Conservation (phyloP, 257 asterid genomes). For the Anisodus tanguticus region DNA sequence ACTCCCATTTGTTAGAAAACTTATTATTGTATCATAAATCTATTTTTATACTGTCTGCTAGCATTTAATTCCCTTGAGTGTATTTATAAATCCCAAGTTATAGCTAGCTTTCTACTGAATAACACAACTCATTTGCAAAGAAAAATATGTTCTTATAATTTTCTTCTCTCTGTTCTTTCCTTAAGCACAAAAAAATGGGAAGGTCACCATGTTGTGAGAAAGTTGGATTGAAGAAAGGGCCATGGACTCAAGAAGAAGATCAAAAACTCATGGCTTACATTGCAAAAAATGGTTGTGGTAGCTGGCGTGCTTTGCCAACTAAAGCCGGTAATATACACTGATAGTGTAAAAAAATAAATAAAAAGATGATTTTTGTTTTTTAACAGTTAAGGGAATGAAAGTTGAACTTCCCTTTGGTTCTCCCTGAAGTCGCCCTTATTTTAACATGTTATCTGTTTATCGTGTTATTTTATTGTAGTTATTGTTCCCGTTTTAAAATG, state of each 20-base stretch:
- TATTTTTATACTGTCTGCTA: not conserved
- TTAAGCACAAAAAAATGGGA: slow-evolving; percentile 12
- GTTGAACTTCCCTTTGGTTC: no score
- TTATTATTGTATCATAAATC: slow-evolving; percentile 5
- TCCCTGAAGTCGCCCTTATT: no score
- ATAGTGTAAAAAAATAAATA: not conserved
- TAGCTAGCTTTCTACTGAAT: not conserved
- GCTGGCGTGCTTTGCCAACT: slow-evolving; percentile 27
- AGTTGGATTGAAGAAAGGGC: slow-evolving; percentile 28
- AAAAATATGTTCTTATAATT: not conserved
- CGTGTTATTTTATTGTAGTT: no score
- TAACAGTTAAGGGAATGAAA: no score
- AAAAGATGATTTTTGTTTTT: no score
- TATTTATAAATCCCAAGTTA: not conserved
- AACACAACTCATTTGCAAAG: not conserved
- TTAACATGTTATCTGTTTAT: no score
- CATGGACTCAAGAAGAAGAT: slow-evolving; percentile 29
- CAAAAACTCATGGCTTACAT: slow-evolving; percentile 21
- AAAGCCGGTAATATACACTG: slow-evolving; percentile 7
- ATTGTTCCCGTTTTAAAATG: no score
- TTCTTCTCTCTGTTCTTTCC: not conserved
- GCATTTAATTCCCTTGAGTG: not conserved
- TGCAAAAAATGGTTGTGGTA: slow-evolving; percentile 24
- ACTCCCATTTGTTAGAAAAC: slow-evolving; percentile 15
- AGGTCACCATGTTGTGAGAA: slow-evolving; percentile 29